Base-by-base conservation (phyloP, 2,329 filamentous ascomycete genomes). In the Fusarium foetens region DNA sequence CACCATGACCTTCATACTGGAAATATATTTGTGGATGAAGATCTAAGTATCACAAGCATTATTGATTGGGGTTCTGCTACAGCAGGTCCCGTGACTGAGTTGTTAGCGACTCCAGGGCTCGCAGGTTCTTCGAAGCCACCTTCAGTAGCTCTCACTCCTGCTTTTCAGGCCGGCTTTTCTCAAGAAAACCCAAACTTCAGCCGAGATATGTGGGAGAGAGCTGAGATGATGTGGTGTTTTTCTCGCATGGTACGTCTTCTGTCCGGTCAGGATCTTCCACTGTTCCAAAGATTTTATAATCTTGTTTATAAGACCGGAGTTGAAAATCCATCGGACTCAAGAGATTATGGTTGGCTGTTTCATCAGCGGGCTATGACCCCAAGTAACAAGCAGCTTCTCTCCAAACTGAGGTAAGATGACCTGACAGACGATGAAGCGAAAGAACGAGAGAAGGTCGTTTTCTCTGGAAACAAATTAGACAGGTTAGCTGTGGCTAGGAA, bases 191-290 rank as follows among this genome's bases (percentile, higher is more conserved):
- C 33, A 63, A 54, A 33, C 3, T 2, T 59, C 35, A 14, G 17
- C 7, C 7, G 25, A n/a, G 31, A 45, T 13, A 11, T 43, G 14
- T 68, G 70, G 71, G 17, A 33, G 1, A 68, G 2, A 39, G 61
- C 52, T 16, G 61, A 71, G 5, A 68, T 36, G 38, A 66, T 66
- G 9, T 71, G 72, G 66, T 29, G 52, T 38, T 70, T 75, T 23
- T 60, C 67, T 29, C 67, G 62, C 8, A 35, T 76, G 9, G 41
- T 67, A 5, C 62, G 71, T 23, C 29, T 74, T 38, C 60, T 76
- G 12, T 74, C 72, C 5, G 63, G 29, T 8, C 63, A 75, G n/a
- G 72, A 77, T 35, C 63, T 65, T 29, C 12, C 4, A 3, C n/a
- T 67, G 3, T 75, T 75, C 10, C 51, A 58, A 60, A 46, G 10